Base-by-base conservation (phyloP, 2,329 filamentous ascomycete species). In the Penicillium freii region DNA sequence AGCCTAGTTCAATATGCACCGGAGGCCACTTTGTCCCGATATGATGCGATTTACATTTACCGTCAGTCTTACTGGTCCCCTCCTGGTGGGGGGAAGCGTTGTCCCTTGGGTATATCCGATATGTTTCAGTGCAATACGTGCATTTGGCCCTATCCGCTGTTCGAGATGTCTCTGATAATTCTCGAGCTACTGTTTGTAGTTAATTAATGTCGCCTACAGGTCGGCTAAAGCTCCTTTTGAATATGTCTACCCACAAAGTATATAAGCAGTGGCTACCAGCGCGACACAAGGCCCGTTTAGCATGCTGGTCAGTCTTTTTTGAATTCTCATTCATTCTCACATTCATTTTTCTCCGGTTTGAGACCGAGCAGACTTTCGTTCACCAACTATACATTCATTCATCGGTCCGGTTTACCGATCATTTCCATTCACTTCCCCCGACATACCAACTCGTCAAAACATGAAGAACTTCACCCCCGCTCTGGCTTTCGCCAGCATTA, bases 401-500 rank as follows among this genome's bases (percentile, higher is more conserved):
- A 19, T 58, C 63, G 62, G 57, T 62, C 61, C 44, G 64, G 61
- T 58, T 55, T 65, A 62, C 56, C 59, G 64, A 62, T 59, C 51
- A 54, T 25, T 61, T 59, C 33, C 55, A 57, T 62, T 61, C 64
- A 54, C 59, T 64, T 61, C 45, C 19, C 38, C 9, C 34, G 29
- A 44, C 44, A 51, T 54, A 69, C 77, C 64, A 62, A 79, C 78
- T 51, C 29, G 15, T 31, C n/a, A 34, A 55, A 55, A 42, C 21
- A 57, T 57, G 77, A 78, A 78, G 72, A 71, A 74, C 52, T 63
- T 74, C 65, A 69, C 73, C 51, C 66, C 78, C 60, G 71, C 76
- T 57, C 63, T 79, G 60, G 72, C 75, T 62, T 60, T 80, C 52
- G 75, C 78, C 62, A 72, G 74, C 66, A 68, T 82, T 39, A 66